Conservation (phyloP, 23 red algal genomes). For the Gracilaria caudata region DNA sequence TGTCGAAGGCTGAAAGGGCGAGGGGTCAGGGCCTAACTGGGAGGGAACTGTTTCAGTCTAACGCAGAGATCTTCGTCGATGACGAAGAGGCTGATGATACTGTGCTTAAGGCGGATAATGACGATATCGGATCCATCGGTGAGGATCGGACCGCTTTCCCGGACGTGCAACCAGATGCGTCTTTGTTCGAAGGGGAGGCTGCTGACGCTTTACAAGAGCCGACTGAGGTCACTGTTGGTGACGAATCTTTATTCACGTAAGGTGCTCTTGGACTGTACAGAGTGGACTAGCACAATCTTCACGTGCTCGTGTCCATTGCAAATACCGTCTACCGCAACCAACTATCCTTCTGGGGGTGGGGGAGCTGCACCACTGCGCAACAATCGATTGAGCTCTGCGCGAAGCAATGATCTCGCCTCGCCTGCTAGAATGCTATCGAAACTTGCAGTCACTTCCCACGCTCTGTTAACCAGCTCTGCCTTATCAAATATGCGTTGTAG, state of each 20-base stretch:
- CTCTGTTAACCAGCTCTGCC: conserved; percentile 49
- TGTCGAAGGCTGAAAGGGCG: conserved; percentile 59
- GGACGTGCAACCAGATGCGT: conserved; percentile 37
- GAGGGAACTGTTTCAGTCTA: conserved; percentile 82
- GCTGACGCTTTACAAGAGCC: conserved; percentile 2
- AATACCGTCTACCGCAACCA: neutral
- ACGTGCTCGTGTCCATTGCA: neutral
- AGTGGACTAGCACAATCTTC: neutral
- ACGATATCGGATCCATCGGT: conserved; percentile 32
- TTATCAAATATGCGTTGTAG: conserved; percentile 42
- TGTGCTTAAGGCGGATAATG: conserved; percentile 49
- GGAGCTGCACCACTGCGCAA: conserved; percentile 32
- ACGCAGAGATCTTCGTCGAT: conserved; percentile 93
- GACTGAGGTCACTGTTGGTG: conserved; percentile 46
- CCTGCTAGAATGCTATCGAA: conserved; percentile 30
- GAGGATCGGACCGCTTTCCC: conserved; percentile 17
- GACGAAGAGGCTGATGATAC: conserved; percentile 88
- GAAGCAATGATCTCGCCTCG: conserved; percentile 26
- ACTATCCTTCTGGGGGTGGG: conserved; percentile 32
- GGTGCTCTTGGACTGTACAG: neutral
- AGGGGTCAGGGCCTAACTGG: conserved; percentile 84
- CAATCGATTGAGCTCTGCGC: conserved; percentile 50
- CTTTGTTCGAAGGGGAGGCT: conserved; percentile 54
- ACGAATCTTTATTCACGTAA: conserved; percentile 69
- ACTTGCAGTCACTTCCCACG: conserved; percentile 61